Evolutionary conservation across 495 filamentous ascomycete genomes (phyloP).

Genomic region (Tuber indicum): DNA sequence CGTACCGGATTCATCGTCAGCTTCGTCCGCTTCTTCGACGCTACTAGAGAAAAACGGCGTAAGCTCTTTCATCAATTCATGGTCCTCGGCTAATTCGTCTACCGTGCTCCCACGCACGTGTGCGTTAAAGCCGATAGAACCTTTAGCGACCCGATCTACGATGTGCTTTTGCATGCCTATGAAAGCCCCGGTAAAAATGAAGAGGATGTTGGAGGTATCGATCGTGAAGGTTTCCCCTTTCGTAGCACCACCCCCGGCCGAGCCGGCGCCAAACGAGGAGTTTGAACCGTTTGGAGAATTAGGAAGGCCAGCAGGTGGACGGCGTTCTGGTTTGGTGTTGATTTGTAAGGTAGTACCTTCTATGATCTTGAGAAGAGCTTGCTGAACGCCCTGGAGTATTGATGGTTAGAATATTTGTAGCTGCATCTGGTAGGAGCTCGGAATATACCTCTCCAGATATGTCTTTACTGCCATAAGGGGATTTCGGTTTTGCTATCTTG

Average conservation of each 20-base stretch:
- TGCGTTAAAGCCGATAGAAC: constrained; percentile 87
- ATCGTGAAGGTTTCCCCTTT: constrained; percentile 87
- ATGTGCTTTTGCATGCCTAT: constrained; percentile 86
- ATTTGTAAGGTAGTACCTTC: constrained; percentile 90
- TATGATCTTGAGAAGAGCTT: constrained; percentile 89
- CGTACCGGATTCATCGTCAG: constrained; percentile 18
- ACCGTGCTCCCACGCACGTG: constrained; percentile 54
- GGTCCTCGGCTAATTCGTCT: constrained; percentile 49
- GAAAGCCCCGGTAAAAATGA: constrained; percentile 93
- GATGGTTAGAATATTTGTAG: background rate
- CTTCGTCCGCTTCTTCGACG: constrained; percentile 7
- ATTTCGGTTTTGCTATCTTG: constrained; percentile 76
- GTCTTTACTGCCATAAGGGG: constrained; percentile 54
- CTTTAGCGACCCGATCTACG: constrained; percentile 74
- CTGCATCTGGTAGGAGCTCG: background rate
- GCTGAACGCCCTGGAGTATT: constrained; percentile 66
- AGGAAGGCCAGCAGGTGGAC: constrained; percentile 31
- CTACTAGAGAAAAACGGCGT: constrained; percentile 55
- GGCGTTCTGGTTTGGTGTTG: constrained; percentile 72
- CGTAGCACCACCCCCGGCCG: constrained; percentile 44
- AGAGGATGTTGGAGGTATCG: constrained; percentile 91
- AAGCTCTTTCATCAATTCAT: constrained; percentile 59
- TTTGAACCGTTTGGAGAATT: constrained; percentile 18
- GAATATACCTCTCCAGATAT: constrained; percentile 39
- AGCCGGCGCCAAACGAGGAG: constrained; percentile 19